These are phyloP conservation scores for Guyanaporus albipodus DNA, from an alignment of 768 basidiomycete species.

Conservation along the genomic window DNA sequence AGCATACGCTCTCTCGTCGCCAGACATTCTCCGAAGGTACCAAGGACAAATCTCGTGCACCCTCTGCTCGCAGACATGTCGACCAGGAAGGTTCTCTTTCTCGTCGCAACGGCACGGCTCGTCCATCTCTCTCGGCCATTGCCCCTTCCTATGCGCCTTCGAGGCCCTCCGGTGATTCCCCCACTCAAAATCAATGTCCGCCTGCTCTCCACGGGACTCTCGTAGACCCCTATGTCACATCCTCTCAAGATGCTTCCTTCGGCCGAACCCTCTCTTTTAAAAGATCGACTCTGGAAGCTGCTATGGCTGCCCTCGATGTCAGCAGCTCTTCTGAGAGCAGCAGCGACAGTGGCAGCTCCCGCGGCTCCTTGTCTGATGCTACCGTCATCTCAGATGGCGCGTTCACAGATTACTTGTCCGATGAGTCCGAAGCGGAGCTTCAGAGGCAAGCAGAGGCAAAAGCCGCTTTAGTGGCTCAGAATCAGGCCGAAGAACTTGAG, in stretches of 20 bases:
- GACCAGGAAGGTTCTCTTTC: constrained; percentile 50
- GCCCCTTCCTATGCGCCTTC: constrained; percentile 31
- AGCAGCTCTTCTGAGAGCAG: constrained; percentile 51
- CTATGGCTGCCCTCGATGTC: constrained; percentile 38
- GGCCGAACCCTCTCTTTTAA: constrained; percentile 34
- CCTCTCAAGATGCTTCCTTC: constrained; percentile 30
- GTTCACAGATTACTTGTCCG: constrained; percentile 89
- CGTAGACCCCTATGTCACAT: constrained; percentile 19
- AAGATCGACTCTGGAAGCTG: constrained; percentile 35
- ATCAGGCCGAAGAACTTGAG: constrained; percentile 73
- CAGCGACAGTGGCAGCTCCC: constrained; percentile 48
- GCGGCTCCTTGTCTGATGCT: constrained; percentile 62
- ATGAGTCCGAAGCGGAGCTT: constrained; percentile 86
- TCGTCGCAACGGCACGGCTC: constrained; percentile 44
- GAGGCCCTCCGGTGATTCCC: constrained; percentile 20
- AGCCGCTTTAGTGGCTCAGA: constrained; percentile 75
- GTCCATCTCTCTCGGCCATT: constrained; percentile 43
- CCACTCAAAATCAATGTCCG: constrained; percentile 16
- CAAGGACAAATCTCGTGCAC: constrained; percentile 54
- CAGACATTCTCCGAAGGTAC: constrained; percentile 49
- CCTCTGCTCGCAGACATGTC: constrained; percentile 55
- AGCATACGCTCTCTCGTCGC: constrained; percentile 42
- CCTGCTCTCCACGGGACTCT: constrained; percentile 18
- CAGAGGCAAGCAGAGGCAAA: constrained; percentile 82
- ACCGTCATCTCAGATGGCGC: constrained; percentile 83